Base-by-base conservation (phyloP, 257 asterid genomes). In the Jaltomata sinuosa region DNA sequence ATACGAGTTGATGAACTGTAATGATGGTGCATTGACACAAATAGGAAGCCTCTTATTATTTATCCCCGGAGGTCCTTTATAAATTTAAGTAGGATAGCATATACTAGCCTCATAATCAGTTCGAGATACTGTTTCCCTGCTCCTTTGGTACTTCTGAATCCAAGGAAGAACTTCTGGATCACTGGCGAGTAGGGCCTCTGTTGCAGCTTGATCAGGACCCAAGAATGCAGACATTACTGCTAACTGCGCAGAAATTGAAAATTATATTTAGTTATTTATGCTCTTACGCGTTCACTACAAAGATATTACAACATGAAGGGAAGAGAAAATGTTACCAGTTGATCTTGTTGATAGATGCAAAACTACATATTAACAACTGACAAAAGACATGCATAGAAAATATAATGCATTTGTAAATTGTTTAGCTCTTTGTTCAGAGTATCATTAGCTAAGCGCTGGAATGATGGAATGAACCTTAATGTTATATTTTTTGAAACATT, bases 211-310 rank as follows among this genome's bases (percentile, higher is more conserved):
- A 86, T 96, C 98, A 6, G 98, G 98, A 76, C 98, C 99, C 88
- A 96, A 87, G 89, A 96, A 96, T 74, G 95, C 94, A 27, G 98
- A 93, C 98, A 96, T 90, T 74, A 96, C 99, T 8, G 99, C 98
- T 74, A 94, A 87, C 98, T 96, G 95, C 3, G 25, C 72, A 67
- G 25, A 84, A 8, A 64, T 52, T 22, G 45, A 62, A 81, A 59
- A 82, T 21, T 40, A 25, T 76, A 27, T 1, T 47, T 76, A 49
- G 62, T 27, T 47, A 34, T 68, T 68, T 36, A 62, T 62, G 3
- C 16, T 8, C 42, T 8, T 18, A 27, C 2, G 0, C 21, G 1
- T 4, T 47, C 61, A 76, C 42, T 4, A 68, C 22, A 19, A 34
- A 19, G 25, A 54, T 79, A 50, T 15, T 54, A 11, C 3, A 53